These are phyloP conservation scores for Zizania palustris DNA, from an alignment of 202 grass and related monocot genomes.

Conservation along the genomic window DNA sequence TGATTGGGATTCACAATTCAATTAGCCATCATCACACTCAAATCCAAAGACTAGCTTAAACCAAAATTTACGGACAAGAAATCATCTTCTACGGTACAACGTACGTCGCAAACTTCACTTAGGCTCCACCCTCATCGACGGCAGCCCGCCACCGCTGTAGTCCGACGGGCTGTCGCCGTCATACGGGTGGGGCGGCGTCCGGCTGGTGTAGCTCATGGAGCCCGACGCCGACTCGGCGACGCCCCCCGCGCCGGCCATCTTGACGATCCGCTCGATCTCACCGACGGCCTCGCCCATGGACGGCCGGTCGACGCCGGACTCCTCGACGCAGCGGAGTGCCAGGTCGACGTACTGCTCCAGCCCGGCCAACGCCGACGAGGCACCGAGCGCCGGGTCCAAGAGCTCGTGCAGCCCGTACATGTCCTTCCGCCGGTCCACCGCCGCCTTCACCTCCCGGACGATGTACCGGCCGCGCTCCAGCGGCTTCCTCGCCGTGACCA, in stretches of 20 bases:
- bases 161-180: conserved; percentile 33
- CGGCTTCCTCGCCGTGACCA: conserved; percentile 52
- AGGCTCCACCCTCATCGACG: conserved; percentile 37
- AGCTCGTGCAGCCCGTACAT: conserved; percentile 50
- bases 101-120: conserved; percentile 25
- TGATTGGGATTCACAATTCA: too few relatives aligned
- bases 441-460: conserved; percentile 40
- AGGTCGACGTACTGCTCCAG: conserved; percentile 45
- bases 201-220: conserved; percentile 34
- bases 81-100: too few relatives aligned
- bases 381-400: conserved; percentile 45
- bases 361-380: conserved; percentile 10
- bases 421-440: conserved; percentile 46
- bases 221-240: conserved; percentile 24
- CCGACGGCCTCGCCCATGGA: conserved; percentile 48
- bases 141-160: conserved; percentile 36
- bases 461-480: conserved; percentile 54
- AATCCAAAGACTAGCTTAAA: too few relatives aligned
- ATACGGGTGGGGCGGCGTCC: conserved; percentile 44
- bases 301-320: conserved; percentile 37
- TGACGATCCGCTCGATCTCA: conserved; percentile 56
- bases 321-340: conserved; percentile 50
- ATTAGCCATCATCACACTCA: too few relatives aligned
- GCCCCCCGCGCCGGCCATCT: conserved; percentile 38
- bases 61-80: too few relatives aligned